Conservation (phyloP, 2,329 filamentous ascomycete species). For the Claviceps cyperi region DNA sequence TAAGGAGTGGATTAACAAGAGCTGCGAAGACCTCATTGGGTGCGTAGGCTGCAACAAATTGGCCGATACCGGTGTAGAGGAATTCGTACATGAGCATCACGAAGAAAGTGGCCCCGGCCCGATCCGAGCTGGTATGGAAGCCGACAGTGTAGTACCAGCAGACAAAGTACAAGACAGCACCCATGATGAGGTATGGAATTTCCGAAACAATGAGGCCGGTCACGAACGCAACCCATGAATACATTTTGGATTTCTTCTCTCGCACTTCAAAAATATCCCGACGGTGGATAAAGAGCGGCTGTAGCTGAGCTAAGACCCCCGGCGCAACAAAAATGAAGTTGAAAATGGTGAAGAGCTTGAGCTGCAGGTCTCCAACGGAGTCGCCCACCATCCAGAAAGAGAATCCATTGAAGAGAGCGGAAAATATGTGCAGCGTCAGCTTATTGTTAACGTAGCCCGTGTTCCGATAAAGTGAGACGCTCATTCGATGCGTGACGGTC, state of each 20-base stretch:
- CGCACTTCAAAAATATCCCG: constrained; percentile 43
- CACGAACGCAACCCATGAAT: constrained; percentile 44
- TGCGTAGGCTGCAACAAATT: constrained; percentile 48
- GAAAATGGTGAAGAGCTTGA: constrained; percentile 45
- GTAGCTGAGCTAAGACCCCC: constrained; percentile 42
- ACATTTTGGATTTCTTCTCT: constrained; percentile 48
- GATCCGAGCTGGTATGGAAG: constrained; percentile 26
- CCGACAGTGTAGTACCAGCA: constrained; percentile 47
- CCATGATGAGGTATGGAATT: constrained; percentile 30
- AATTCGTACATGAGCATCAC: constrained; percentile 47
- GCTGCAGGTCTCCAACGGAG: constrained; percentile 34
- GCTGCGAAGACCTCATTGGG: constrained; percentile 46
- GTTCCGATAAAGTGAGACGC: constrained; percentile 50
- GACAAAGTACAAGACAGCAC: constrained; percentile 31
- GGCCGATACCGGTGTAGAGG: constrained; percentile 45
- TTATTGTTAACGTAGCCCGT: constrained; percentile 53
- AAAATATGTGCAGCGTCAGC: constrained; percentile 38
- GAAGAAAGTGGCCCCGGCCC: constrained; percentile 38
- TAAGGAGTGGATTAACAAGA: constrained; percentile 40
- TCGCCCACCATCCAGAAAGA: constrained; percentile 45
- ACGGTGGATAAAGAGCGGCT: constrained; percentile 42
- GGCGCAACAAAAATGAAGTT: constrained; percentile 50
- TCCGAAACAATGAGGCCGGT: constrained; percentile 35
- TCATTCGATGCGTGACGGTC: constrained; percentile 49
- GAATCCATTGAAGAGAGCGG: constrained; percentile 46